These are phyloP conservation scores for Panaeolus cyanescens DNA, from an alignment of 768 basidiomycete genomes.

Conservation along the genomic window DNA sequence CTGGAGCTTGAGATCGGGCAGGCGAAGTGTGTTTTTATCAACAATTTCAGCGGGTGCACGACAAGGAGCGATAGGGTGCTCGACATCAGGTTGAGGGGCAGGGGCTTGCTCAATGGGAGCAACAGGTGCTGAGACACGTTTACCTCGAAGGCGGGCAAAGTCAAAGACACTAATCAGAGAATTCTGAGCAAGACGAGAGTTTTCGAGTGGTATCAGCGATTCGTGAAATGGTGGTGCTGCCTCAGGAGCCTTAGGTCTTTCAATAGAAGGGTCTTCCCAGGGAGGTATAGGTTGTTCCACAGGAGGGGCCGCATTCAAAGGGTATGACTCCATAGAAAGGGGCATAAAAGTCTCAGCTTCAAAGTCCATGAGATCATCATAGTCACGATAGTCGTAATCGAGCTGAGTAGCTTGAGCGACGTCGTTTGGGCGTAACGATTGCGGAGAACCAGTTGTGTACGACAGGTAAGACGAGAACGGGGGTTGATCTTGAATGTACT, in stretches of 20 bases:
- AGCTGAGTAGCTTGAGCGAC: no score
- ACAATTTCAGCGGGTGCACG: constrained; percentile 42
- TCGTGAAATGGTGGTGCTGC: neutral
- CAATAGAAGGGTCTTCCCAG: constrained; percentile 5
- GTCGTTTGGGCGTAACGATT: neutral
- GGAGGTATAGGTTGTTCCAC: neutral
- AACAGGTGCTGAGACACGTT: constrained; percentile 23
- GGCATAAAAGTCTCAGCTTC: neutral
- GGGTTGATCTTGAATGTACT: neutral
- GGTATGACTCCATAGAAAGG: neutral
- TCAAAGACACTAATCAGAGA: constrained; percentile 31
- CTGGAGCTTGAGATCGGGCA: constrained; percentile 32
- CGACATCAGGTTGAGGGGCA: neutral
- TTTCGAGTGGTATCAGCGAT: neutral
- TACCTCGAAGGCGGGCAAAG: constrained; percentile 44
- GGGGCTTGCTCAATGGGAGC: constrained; percentile 6
- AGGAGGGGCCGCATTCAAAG: neutral
- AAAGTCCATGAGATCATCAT: neutral
- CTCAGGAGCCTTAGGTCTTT: neutral
- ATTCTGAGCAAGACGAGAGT: constrained; percentile 18
- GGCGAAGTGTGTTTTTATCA: constrained; percentile 44
- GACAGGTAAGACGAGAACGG: neutral
- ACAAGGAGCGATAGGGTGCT: constrained; percentile 14
- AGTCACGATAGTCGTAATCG: neutral
- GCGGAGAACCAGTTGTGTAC: neutral